Base-by-base conservation (phyloP, 768 basidiomycete genomes). In the Mycena capillaripes region DNA sequence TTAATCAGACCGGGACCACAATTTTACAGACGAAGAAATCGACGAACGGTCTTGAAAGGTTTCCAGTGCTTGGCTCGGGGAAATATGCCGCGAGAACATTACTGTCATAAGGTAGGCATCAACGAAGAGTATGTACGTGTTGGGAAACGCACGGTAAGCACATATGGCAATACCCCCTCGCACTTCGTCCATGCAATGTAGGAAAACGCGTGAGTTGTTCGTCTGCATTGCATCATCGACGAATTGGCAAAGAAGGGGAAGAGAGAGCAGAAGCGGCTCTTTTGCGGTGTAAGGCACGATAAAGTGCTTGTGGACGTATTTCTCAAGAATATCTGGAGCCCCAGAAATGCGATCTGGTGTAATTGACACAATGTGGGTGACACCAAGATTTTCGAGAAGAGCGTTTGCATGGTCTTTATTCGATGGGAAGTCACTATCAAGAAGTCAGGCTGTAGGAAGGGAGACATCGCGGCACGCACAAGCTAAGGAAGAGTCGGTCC, bases 341-440 rank as follows among this genome's bases (percentile, higher is more conserved):
- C 73, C 76, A 12, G 80, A 78, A 27, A 83, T 59, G 30, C 78
- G 81, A 50, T 85, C 81, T 40, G 85, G 86, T 30, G 83, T 82
- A 42, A 86, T 80, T 10, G 85, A 82, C 65, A 86, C 72, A 17
- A 86, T 65, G 69, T 87, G 86, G 0, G 85, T 83, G 34, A 77
- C 71, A 9, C 79, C 84, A 5, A 86, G 66, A 67, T 85, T 82
- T 14, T 78, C 59, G 29, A 86, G 70, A 29, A 87, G 79, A 36
- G 76, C 79, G 23, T 77, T 76, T 21, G 80, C 85, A 34, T 80
- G 77, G 21, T 81, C 81, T 1, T 70, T 61, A 48, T 85, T 81
- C 34, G 80, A 76, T 1, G 85, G 85, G 63, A 87, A 86, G 52
- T 84, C 84, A 66, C 85, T 86, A 48, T 12, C 0, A 42, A 55